Evolutionary conservation across 495 filamentous ascomycete genomes (phyloP).

Genomic region (Tuber brumale): DNA sequence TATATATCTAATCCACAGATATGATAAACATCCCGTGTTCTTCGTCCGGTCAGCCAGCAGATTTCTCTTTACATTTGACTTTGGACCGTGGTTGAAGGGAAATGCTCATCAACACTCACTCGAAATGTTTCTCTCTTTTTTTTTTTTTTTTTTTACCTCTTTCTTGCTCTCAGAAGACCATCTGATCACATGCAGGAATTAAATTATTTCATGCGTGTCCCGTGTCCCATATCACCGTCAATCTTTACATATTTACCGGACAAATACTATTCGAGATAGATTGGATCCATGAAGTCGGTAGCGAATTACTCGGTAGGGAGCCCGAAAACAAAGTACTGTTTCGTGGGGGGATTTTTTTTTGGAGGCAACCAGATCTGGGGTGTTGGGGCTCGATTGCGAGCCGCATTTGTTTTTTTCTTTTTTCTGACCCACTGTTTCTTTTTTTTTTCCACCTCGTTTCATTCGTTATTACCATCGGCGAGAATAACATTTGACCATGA

Average conservation of each 20-base stretch:
- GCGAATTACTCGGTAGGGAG: neutral
- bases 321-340: neutral
- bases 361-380: neutral
- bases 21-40: neutral
- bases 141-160: neutral
- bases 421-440: neutral
- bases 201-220: neutral
- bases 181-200: neutral
- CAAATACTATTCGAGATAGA: neutral
- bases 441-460: neutral
- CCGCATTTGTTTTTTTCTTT: neutral
- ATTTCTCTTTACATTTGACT: neutral
- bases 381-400: neutral
- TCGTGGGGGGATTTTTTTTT: neutral
- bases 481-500: neutral
- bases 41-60: neutral
- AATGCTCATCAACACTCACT: neutral
- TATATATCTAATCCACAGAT: neutral
- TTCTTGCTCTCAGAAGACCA: neutral
- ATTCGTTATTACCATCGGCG: neutral
- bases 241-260: neutral
- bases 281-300: neutral
- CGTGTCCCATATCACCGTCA: neutral
- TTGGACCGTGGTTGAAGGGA: neutral
- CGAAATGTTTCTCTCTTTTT: neutral